Conservation (phyloP, 768 basidiomycete genomes). For the Russula olivacea region DNA sequence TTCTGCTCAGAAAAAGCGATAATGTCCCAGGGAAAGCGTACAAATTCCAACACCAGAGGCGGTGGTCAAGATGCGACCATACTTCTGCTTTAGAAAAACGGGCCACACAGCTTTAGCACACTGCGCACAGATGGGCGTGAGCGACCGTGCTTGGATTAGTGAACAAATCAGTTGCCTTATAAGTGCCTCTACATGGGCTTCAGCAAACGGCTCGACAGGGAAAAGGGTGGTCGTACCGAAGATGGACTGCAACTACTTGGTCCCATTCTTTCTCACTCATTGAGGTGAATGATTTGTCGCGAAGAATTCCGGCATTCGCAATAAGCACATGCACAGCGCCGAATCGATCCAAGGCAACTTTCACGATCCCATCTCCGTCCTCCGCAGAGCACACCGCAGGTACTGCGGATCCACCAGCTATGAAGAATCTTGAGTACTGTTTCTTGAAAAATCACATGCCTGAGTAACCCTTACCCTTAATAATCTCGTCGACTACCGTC, state of each 20-base stretch:
- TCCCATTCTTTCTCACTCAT: conserved; percentile 96
- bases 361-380: conserved; percentile 86
- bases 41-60: conserved; percentile 89
- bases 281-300: conserved; percentile 87
- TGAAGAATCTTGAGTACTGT: background rate
- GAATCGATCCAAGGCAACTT: conserved; percentile 79
- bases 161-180: conserved; percentile 48
- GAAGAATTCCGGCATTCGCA: conserved; percentile 89
- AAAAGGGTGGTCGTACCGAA: conserved; percentile 40
- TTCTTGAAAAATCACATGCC: background rate
- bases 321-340: conserved; percentile 83
- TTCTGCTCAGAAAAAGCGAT: background rate
- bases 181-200: conserved; percentile 57
- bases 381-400: conserved; percentile 84
- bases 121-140: conserved; percentile 34
- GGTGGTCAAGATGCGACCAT: conserved; percentile 93
- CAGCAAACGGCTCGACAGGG: conserved; percentile 3
- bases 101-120: conserved; percentile 96
- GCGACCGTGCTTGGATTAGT: background rate
- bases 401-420: conserved; percentile 85
- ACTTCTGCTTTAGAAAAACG: conserved; percentile 93
- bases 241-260: conserved; percentile 78
- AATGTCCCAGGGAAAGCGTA: conserved; percentile 37
- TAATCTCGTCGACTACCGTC: conserved; percentile 81
- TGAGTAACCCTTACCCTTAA: conserved; percentile 47